Evolutionary conservation across 2,329 filamentous ascomycete genomes (phyloP).

Genomic region (Neurospora crassa): DNA sequence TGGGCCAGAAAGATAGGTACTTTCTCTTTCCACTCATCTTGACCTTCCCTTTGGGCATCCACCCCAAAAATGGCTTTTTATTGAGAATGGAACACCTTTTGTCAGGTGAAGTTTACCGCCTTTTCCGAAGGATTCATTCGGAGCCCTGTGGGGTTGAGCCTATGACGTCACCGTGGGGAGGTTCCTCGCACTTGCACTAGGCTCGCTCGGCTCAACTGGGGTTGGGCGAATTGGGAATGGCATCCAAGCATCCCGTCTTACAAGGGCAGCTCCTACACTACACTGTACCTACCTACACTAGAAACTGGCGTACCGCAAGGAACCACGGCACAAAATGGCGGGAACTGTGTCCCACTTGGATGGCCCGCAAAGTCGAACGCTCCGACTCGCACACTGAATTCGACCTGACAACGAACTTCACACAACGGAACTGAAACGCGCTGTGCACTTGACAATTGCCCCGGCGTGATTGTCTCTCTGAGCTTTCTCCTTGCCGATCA

Average conservation of each 20-base stretch:
- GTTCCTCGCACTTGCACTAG: not conserved
- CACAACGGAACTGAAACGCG: not conserved
- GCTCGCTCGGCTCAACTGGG: not conserved
- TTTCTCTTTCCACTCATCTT: not conserved
- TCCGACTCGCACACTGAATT: not conserved
- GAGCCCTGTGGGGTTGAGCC: not conserved
- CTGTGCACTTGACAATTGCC: not conserved
- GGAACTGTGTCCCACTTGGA: not conserved
- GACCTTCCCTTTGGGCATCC: not conserved
- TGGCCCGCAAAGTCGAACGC: not conserved
- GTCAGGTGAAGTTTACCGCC: not conserved
- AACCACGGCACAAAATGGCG: too few species aligned
- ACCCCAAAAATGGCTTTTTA: not conserved
- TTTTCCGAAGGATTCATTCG: not conserved
- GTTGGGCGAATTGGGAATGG: not conserved
- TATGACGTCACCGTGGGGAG: not conserved
- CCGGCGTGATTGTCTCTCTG: not conserved
- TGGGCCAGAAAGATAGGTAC: not conserved
- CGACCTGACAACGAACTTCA: not conserved
- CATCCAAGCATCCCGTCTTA: not conserved
- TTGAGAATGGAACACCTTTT: not conserved
- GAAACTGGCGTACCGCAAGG: not conserved
- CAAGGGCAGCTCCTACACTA: not conserved
- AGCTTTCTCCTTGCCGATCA: not conserved
- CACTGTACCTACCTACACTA: not conserved